These are phyloP conservation scores for Psilocybe azurescens DNA, from an alignment of 768 basidiomycete genomes.

Conservation along the genomic window DNA sequence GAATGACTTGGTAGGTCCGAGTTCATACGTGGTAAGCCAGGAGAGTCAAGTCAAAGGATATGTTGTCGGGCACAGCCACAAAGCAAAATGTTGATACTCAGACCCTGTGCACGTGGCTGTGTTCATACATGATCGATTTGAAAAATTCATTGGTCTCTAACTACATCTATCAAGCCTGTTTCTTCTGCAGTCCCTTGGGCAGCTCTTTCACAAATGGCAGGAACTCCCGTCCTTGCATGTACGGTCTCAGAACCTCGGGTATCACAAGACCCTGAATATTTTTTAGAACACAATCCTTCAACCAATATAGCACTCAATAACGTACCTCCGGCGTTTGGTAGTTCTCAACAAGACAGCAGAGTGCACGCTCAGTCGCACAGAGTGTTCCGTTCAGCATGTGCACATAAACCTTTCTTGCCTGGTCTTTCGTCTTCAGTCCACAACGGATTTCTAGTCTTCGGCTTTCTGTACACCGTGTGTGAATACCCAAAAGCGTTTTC, in stretches of 20 bases:
- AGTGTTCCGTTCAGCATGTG: slow-evolving; percentile 99
- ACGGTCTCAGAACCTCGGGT: slow-evolving; percentile 89
- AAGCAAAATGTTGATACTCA: not conserved
- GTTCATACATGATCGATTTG: slow-evolving; percentile 1
- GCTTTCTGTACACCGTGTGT: slow-evolving; percentile 62
- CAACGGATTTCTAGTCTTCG: slow-evolving; percentile 92
- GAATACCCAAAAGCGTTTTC: not conserved
- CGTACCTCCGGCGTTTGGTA: slow-evolving; percentile 94
- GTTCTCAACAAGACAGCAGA: slow-evolving; percentile 98
- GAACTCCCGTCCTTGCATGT: slow-evolving; percentile 96
- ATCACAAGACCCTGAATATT: slow-evolving; percentile 80
- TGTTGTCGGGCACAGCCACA: slow-evolving; percentile 15
- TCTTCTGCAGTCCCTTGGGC: slow-evolving; percentile 80
- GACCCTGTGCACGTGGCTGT: slow-evolving; percentile 13
- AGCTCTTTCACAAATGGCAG: slow-evolving; percentile 83
- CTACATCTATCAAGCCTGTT: slow-evolving; percentile 45
- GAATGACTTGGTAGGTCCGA: slow-evolving; percentile 47
- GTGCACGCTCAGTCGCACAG: slow-evolving; percentile 94
- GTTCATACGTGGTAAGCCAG: slow-evolving; percentile 12
- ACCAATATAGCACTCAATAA: slow-evolving; percentile 16
- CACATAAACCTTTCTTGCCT: slow-evolving; percentile 91
- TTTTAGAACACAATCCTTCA: slow-evolving; percentile 12
- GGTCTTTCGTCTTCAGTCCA: slow-evolving; percentile 90
- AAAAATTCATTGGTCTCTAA: slow-evolving; percentile 1
- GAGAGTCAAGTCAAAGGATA: slow-evolving; percentile 4